A percentile compares a stretch with the other conserved stretches of the same genome.
phyloP scores from a whole-genome alignment of 2,329 filamentous ascomycete species.

The Calonectria hongkongensis region DNA sequence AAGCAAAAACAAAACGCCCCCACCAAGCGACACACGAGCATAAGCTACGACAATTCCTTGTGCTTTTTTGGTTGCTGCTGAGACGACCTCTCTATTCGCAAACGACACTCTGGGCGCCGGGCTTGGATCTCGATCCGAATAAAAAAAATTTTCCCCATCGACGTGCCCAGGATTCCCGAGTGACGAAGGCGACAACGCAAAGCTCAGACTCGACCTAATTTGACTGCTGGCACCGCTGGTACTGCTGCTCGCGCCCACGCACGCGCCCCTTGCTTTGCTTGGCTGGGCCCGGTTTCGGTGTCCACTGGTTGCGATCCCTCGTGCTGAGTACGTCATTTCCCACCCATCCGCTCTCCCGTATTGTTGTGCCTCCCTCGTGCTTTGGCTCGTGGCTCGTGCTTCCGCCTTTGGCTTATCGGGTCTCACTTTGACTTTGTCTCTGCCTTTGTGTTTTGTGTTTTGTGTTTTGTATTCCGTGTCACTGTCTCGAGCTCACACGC shows the following conservation, averaged over 20 bases:
- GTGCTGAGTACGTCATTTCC: constrained; percentile 33
- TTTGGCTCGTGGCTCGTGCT: constrained; percentile 26
- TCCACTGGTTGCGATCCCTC: constrained; percentile 25
- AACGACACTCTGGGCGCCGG: constrained; percentile 17
- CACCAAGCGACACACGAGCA: constrained; percentile 17
- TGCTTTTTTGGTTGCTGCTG: constrained; percentile 23
- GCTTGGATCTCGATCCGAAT: constrained; percentile 8
- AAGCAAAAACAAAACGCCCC: constrained; percentile 14
- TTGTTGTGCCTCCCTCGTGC: constrained; percentile 19
- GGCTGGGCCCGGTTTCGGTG: constrained; percentile 30
- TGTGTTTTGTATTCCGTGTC: constrained; percentile 25
- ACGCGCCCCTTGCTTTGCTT: constrained; percentile 19
- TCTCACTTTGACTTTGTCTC: constrained; percentile 30
- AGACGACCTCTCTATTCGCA: constrained; percentile 20
- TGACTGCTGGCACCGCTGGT: not conserved
- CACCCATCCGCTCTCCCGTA: constrained; percentile 4
- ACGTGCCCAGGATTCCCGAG: not conserved
- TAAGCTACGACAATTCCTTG: constrained; percentile 18
- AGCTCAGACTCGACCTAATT: constrained; percentile 1
- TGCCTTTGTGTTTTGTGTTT: constrained; percentile 23
- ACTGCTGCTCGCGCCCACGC: constrained; percentile 5
- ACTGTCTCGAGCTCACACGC: constrained; percentile 33
- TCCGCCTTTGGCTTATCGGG: constrained; percentile 9
- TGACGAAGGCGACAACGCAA: constrained; percentile 1
- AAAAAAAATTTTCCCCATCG: not conserved